Evolutionary conservation across 2,329 filamentous ascomycete genomes (phyloP), one percentile per base, ranked within the genome.

Genomic region (Alternaria metachromatica): DNA sequence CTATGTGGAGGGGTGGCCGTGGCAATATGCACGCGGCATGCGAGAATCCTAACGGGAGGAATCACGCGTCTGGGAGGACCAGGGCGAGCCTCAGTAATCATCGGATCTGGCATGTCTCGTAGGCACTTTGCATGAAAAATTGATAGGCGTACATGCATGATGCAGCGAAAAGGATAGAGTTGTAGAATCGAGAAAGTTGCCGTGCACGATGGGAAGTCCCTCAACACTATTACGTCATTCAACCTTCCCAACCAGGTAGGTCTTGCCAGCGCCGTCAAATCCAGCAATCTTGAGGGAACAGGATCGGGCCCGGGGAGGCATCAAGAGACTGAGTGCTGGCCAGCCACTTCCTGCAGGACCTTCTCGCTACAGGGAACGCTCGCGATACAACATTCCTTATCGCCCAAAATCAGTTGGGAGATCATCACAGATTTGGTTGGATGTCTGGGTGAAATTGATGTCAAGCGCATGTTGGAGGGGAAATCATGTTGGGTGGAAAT

Each of bases 1-100:
- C 41, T 20, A 54, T 30, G 9, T 23, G 41, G 41, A 28, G 48
- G 41, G 26, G 11, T 20, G 23, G 46, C 26, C 18, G 44, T 26
- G 59, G 26, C 20, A n/a, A 46, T 37, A 51, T 51, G 59, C 54
- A 58, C n/a, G 41, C 30, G 13, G 37, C 23, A 41, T 33, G 55
- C 54, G 46, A 28, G 30, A 50, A 61, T 56, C 45, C 51, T 51
- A 18, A 58, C 26, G 23, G 41, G 20, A 53, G 46, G 30, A 26
- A 48, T 23, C 11, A 62, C 9, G 55, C 48, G 28, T 23, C 48
- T 37, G 49, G 30, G 23, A 37, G 28, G 49, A 11, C 13, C 28
- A 33, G 30, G 20, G 33, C 28, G 30, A 23, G 20, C 28, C 20
- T 53, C 20, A 53, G 28, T 37, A 20, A 25, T 41, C 28, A 37